These are phyloP conservation scores for Ajuga reptans DNA, from an alignment of 305 asterid species.

Conservation along the genomic window DNA sequence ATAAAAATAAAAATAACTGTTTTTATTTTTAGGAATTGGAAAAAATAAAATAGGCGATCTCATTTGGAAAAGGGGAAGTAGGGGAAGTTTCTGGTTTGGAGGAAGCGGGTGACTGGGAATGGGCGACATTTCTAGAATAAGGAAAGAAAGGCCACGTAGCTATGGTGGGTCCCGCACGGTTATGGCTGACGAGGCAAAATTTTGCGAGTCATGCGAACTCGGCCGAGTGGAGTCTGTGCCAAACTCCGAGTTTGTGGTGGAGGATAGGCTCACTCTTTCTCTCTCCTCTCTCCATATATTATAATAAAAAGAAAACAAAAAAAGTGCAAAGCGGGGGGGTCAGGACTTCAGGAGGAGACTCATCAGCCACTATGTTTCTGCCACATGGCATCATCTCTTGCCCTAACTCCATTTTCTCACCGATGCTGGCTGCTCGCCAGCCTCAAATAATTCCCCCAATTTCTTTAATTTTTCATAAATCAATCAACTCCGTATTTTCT, in stretches of 20 bases:
- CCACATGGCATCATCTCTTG: slow-evolving; percentile 42
- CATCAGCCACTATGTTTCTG: slow-evolving; percentile 34
- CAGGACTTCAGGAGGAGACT: slow-evolving; percentile 25
- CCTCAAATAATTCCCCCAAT: slow-evolving; percentile 48
- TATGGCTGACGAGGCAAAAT: slow-evolving; percentile 10
- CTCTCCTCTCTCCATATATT: slow-evolving; percentile 9
- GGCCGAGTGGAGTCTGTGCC: slow-evolving; percentile 11
- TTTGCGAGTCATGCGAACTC: not conserved
- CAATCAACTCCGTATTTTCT: slow-evolving; percentile 28
- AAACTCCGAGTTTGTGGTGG: slow-evolving; percentile 39
- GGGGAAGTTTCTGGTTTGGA: not conserved
- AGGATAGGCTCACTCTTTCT: slow-evolving; percentile 21
- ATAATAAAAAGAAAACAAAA: slow-evolving; percentile 24
- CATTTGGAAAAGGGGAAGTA: not conserved
- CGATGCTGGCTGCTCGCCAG: slow-evolving; percentile 29
- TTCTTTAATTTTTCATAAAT: slow-evolving; percentile 23
- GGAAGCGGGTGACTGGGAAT: not conserved
- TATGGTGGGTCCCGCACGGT: slow-evolving; percentile 2
- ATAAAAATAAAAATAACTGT: too few species aligned
- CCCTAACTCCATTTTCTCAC: slow-evolving; percentile 19
- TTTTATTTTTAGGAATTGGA: too few species aligned
- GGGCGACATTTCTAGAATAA: slow-evolving; percentile 5
- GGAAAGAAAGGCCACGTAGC: slow-evolving; percentile 3
- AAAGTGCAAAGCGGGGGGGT: slow-evolving; percentile 56
- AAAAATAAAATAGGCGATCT: too few species aligned